phyloP scores from a whole-genome alignment of 306 rosid species.

The Cercis canadensis region DNA sequence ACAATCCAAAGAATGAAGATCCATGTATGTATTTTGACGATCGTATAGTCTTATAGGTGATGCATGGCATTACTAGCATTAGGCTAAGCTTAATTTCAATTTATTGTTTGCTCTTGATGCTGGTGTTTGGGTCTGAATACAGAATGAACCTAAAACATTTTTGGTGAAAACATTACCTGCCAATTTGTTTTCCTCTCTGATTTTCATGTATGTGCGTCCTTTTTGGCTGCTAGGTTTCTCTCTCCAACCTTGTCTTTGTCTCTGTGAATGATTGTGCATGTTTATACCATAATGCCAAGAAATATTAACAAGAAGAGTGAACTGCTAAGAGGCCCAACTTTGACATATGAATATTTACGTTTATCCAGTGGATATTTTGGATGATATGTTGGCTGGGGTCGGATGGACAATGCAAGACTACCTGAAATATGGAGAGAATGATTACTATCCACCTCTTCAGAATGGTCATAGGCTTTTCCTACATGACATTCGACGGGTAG shows the following conservation, averaged over 20 bases:
- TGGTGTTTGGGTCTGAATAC: slow-evolving; percentile 10
- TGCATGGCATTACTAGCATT: slow-evolving; percentile 6
- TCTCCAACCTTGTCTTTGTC: background rate
- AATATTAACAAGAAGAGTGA: slow-evolving; percentile 11
- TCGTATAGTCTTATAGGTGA: slow-evolving; percentile 27
- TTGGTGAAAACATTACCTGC: background rate
- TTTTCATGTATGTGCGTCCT: background rate
- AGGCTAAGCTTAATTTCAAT: background rate
- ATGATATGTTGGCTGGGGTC: slow-evolving; percentile 93
- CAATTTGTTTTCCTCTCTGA: background rate
- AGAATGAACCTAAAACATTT: background rate
- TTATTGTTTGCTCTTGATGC: background rate
- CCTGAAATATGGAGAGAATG: slow-evolving; percentile 87
- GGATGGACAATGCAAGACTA: slow-evolving; percentile 99
- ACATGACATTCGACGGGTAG: slow-evolving; percentile 89
- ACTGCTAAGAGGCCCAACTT: slow-evolving; percentile 30
- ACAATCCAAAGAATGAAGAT: slow-evolving; percentile 85
- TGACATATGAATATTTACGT: slow-evolving; percentile 33
- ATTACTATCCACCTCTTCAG: slow-evolving; percentile 93
- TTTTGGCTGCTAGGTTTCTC: background rate
- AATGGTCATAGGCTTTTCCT: slow-evolving; percentile 93
- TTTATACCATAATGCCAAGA: background rate
- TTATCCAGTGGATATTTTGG: slow-evolving; percentile 86
- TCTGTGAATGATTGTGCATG: slow-evolving; percentile 5
- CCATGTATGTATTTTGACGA: slow-evolving; percentile 70